A percentile compares a stretch with the other conserved stretches of the same genome.
phyloP scores from a whole-genome alignment of 2,329 filamentous ascomycete genomes.

The Alternaria sp. region DNA sequence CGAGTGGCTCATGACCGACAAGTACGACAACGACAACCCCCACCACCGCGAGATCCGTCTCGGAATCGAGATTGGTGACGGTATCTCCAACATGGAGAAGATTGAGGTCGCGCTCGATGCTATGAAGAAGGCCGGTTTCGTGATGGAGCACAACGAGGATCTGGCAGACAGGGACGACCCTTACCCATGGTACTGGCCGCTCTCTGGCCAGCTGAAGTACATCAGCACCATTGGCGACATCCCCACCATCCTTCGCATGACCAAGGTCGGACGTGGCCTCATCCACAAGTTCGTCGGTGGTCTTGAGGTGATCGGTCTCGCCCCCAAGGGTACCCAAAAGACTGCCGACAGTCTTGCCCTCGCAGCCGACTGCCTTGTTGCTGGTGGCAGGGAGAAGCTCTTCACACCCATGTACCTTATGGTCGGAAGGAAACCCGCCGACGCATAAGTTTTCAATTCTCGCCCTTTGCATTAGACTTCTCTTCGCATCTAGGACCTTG shows the following conservation, averaged over 20 bases:
- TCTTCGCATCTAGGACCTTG: constrained; percentile 14
- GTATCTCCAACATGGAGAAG: constrained; percentile 97
- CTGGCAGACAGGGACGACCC: constrained; percentile 76
- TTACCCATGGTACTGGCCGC: constrained; percentile 92
- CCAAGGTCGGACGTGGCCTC: constrained; percentile 75
- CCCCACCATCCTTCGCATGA: constrained; percentile 87
- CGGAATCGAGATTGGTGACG: constrained; percentile 93
- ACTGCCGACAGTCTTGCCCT: constrained; percentile 87
- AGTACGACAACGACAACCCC: constrained; percentile 87
- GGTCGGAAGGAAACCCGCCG: constrained; percentile 83
- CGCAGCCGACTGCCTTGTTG: constrained; percentile 84
- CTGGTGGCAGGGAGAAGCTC: constrained; percentile 85
- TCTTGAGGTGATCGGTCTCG: constrained; percentile 76
- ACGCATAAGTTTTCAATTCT: constrained; percentile 30
- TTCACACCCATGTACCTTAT: constrained; percentile 99
- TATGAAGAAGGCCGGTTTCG: constrained; percentile 87
- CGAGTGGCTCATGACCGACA: constrained; percentile 98
- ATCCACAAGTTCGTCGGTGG: constrained; percentile 78
- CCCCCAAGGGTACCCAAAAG: constrained; percentile 86
- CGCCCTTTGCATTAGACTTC: constrained; percentile 26
- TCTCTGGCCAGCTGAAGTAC: constrained; percentile 84
- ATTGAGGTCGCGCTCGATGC: constrained; percentile 80
- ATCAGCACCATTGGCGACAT: constrained; percentile 80
- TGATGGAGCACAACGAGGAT: constrained; percentile 83
- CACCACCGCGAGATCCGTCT: constrained; percentile 89